A percentile compares a stretch with the other conserved stretches of the same genome.
Evolutionary conservation across 2,329 filamentous ascomycete species (phyloP).

Genomic region (Coniochaeta sp.): DNA sequence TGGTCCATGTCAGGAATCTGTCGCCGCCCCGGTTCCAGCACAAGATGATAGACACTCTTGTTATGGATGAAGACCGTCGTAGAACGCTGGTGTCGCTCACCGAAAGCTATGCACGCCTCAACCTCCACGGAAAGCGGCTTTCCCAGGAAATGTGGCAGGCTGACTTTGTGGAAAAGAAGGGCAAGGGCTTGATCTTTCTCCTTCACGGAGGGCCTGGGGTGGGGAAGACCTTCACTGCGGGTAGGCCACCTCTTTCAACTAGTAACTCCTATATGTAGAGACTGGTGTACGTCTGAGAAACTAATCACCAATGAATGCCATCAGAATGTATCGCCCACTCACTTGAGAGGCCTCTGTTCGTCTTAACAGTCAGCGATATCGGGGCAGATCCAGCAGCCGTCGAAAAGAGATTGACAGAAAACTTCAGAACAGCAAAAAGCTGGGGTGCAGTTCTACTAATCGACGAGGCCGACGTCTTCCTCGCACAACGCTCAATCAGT

Average conservation of each 20-base stretch:
- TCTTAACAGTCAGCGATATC: background rate
- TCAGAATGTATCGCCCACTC: slow-evolving; percentile 13
- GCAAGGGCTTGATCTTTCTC: slow-evolving; percentile 13
- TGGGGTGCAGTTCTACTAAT: slow-evolving; percentile 4
- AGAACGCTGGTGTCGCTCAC: background rate
- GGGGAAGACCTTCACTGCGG: slow-evolving; percentile 9
- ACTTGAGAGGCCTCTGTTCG: slow-evolving; percentile 10
- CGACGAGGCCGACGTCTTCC: slow-evolving; percentile 16
- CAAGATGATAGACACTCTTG: slow-evolving; percentile 13
- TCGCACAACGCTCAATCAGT: slow-evolving; percentile 7
- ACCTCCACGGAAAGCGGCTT: background rate
- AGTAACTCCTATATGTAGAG: too few species aligned
- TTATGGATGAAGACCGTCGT: slow-evolving; percentile 14
- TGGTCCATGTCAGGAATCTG: slow-evolving; percentile 13
- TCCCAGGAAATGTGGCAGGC: slow-evolving; percentile 7
- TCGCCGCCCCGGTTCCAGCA: slow-evolving; percentile 13
- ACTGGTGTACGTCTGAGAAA: background rate
- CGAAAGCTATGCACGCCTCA: background rate
- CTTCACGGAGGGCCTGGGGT: slow-evolving; percentile 14
- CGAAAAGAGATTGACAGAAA: background rate
- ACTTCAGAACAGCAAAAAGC: background rate
- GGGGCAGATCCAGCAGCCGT: background rate
- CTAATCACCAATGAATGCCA: background rate
- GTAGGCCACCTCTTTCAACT: background rate
- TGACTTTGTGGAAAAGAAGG: slow-evolving; percentile 14